These are phyloP conservation scores for Yamadazyma buinensis DNA, from an alignment of 1,139 yeast species.

Conservation along the genomic window DNA sequence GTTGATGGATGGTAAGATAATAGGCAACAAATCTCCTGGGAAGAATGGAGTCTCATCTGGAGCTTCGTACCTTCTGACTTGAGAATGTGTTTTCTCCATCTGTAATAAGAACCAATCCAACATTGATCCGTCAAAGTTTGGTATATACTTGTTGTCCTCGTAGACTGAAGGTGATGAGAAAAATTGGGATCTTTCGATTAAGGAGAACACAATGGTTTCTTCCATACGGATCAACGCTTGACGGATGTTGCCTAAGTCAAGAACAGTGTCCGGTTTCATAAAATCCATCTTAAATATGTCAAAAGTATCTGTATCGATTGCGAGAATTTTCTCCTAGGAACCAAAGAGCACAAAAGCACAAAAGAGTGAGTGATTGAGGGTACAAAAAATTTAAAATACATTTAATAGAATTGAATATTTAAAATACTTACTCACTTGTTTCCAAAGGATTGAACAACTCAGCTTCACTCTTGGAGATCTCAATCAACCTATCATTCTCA, in stretches of 20 bases:
- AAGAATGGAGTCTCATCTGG: conserved; percentile 96
- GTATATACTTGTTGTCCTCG: conserved; percentile 56
- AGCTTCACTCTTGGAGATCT: too few relatives aligned
- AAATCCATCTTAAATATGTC: too few relatives aligned
- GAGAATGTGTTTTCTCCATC: conserved; percentile 76
- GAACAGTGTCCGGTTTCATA: conserved; percentile 75
- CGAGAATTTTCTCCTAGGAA: too few relatives aligned
- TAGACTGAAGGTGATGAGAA: conserved; percentile 75
- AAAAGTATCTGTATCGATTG: too few relatives aligned
- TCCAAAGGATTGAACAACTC: too few relatives aligned
- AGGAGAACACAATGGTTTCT: conserved; percentile 87
- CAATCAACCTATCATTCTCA: too few relatives aligned
- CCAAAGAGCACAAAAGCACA: too few relatives aligned
- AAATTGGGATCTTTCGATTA: conserved; percentile 92
- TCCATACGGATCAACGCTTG: conserved; percentile 88
- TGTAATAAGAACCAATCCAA: conserved; percentile 82
- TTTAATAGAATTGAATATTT: too few relatives aligned
- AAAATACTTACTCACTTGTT: too few relatives aligned
- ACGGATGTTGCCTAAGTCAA: conserved; percentile 78
- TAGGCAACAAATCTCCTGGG: conserved; percentile 59
- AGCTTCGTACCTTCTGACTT: conserved; percentile 84
- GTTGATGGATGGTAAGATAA: conserved; percentile 74
- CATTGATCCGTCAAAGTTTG: conserved; percentile 74
- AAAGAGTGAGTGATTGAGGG: too few relatives aligned
- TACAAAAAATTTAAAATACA: too few relatives aligned